These are phyloP conservation scores for Akanthomyces lecanii DNA, from an alignment of 2,329 filamentous ascomycete species.

Conservation along the genomic window DNA sequence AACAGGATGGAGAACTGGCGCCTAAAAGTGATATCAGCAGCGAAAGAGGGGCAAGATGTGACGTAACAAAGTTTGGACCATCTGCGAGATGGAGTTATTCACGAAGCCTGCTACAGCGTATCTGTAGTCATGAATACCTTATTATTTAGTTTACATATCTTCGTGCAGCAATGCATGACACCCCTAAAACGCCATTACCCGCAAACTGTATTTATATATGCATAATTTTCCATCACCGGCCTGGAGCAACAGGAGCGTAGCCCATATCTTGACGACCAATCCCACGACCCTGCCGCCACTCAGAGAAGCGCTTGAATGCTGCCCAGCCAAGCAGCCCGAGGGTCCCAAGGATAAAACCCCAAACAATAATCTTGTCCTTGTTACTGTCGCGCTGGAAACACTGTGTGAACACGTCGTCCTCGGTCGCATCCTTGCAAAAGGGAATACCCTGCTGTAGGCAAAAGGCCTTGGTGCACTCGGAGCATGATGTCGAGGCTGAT, in stretches of 20 bases:
- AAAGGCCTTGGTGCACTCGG: conserved; percentile 61
- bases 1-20: neutral
- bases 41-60: neutral
- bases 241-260: conserved; percentile 28
- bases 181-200: neutral
- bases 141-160: neutral
- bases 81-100: conserved; percentile 1
- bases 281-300: conserved; percentile 33
- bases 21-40: conserved; percentile 5
- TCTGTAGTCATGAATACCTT: conserved; percentile 3
- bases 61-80: neutral
- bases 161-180: neutral
- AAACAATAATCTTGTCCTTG: conserved; percentile 64
- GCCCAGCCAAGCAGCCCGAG: conserved; percentile 58
- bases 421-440: conserved; percentile 59
- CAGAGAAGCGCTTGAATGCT: conserved; percentile 45
- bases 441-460: conserved; percentile 57
- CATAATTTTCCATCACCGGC: conserved; percentile 20
- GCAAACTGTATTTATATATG: conserved; percentile 1
- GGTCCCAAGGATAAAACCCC: conserved; percentile 58
- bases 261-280: conserved; percentile 27
- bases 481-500: conserved; percentile 46
- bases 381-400: conserved; percentile 65
- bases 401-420: conserved; percentile 57
- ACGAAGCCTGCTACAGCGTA: neutral